Base-by-base conservation (phyloP, 108 stramenopile genomes). In the Mediolabrus comicus region DNA sequence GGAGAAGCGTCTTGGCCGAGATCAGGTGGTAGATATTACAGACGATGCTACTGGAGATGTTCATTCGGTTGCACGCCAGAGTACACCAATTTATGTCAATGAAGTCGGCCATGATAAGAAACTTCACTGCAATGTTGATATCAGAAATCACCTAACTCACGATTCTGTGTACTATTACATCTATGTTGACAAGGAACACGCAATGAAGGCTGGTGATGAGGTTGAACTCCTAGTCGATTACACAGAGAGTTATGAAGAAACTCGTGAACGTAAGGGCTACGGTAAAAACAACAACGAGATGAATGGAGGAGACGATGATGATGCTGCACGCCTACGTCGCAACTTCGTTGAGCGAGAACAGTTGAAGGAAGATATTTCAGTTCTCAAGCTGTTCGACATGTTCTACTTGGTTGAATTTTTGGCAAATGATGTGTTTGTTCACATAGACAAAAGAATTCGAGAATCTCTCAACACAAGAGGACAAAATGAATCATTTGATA, bases 221-320 rank as follows among this genome's bases (percentile, higher is more conserved):
- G 56, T 57, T 6, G 56, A 57, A 33, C 34, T 91, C 4, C 72
- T 94, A 7, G 81, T 81, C 4, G 62, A 88, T 31, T 94, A 94
- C 61, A 49, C 59, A n/a, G 60, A 79, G 1, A 31, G 22, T n/a
- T 94, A 94, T 51, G 90, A 94, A 53, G 51, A 62, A 4, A 63
- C 74, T 13, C 69, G 92, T 31, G 90, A 85, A 58, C 46, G 92
- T 14, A 84, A 94, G 58, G 92, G 92, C 25, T 94, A 94, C 55
- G 92, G 89, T 24, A 43, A 66, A 28, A 64, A 30, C 25, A 89
- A 89, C 69, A 30, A 4, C 17, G 29, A 25, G 69, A 67, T 35
- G 8, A 10, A 16, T 57, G 33, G 34, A 2, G 34, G 56, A 0
- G 56, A 57, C 17, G 53, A 69, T 14, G 71, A 86, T 46, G 68